phyloP scores from a whole-genome alignment of 176 grass and related monocot genomes.

The Dactylis glomerata region DNA sequence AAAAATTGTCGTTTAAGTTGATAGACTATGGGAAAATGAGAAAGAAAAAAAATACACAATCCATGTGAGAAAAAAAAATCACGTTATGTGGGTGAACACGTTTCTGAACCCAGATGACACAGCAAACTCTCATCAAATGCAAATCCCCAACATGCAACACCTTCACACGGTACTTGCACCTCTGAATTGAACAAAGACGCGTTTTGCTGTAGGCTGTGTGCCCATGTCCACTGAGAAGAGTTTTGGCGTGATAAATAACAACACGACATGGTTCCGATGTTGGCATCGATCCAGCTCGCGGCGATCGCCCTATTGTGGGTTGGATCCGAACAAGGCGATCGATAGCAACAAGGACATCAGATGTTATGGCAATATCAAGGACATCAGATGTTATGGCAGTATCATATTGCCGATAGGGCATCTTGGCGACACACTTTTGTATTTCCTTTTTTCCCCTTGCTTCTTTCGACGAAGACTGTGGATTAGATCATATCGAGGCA shows the following conservation, averaged over 20 bases:
- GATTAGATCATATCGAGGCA: conserved; percentile 32
- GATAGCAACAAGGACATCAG: not conserved
- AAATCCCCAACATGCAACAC: not conserved
- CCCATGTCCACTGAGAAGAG: not conserved
- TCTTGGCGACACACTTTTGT: not conserved
- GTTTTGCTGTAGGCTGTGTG: not conserved
- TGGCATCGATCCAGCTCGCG: not conserved
- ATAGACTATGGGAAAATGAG: not conserved
- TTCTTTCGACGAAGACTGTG: conserved; percentile 25
- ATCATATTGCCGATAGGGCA: not conserved
- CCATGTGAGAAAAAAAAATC: too few relatives aligned
- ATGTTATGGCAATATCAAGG: not conserved
- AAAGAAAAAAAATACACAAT: not conserved
- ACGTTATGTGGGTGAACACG: not conserved
- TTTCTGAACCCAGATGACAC: not conserved
- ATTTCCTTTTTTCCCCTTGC: not conserved
- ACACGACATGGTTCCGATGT: not conserved
- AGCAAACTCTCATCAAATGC: not conserved
- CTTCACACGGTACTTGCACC: not conserved
- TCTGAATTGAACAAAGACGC: not conserved
- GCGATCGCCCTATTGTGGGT: not conserved
- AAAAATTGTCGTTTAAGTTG: too few relatives aligned
- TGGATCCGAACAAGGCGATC: not conserved
- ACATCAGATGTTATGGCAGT: not conserved
- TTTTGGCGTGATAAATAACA: not conserved